A percentile compares a stretch with the other conserved stretches of the same genome.
These are phyloP conservation scores for Venturia asperata DNA, from an alignment of 2,329 filamentous ascomycete genomes.

Conservation along the genomic window DNA sequence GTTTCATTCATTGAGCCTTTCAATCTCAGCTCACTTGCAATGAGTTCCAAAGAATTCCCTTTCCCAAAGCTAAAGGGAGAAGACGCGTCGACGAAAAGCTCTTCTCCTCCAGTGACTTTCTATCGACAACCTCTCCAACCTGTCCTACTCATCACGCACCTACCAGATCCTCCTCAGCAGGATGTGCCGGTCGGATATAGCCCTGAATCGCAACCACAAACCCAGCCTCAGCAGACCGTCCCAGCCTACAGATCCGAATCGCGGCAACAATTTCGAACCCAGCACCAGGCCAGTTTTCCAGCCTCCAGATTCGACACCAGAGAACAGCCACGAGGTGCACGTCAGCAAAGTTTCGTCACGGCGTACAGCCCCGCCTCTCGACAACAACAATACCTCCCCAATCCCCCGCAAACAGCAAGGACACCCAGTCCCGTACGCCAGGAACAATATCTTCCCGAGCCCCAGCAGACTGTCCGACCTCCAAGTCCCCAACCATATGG, in stretches of 20 bases:
- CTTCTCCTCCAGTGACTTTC: neutral
- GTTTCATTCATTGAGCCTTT: neutral
- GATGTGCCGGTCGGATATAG: neutral
- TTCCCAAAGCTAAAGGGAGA: neutral
- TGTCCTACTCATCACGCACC: neutral
- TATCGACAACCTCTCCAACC: neutral
- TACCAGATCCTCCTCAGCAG: neutral
- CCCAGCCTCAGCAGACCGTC: constrained; percentile 7
- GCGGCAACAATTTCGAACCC: neutral
- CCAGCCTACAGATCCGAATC: neutral
- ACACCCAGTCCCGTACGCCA: neutral
- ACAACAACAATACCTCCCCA: neutral
- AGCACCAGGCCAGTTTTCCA: neutral
- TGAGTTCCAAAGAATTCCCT: constrained; percentile 7
- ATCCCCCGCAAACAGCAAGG: neutral
- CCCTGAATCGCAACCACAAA: neutral
- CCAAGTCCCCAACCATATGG: neutral
- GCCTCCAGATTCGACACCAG: neutral
- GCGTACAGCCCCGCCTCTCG: constrained; percentile 1
- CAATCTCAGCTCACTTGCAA: neutral
- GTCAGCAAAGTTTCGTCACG: neutral
- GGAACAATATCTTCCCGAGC: neutral
- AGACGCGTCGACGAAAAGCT: neutral
- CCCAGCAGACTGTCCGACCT: neutral
- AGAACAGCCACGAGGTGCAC: neutral